Base-by-base conservation (phyloP, 2,329 filamentous ascomycete genomes). In the Diaporthe amygdali region DNA sequence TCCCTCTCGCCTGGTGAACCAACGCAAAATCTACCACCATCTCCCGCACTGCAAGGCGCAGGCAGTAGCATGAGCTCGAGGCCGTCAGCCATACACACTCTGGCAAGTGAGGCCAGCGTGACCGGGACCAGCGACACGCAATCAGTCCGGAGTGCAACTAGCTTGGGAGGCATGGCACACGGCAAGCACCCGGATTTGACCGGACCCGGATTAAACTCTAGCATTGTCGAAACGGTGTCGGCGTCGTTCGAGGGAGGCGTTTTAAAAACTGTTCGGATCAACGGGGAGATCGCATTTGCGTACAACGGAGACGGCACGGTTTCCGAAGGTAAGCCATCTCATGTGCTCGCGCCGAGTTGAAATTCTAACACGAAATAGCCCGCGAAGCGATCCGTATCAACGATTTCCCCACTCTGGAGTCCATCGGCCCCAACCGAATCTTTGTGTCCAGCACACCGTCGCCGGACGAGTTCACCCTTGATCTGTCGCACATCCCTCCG, bases 371-470 rank as follows among this genome's bases (percentile, higher is more conserved):
- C 12, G 27, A 47, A 22, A 1, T 34, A 90, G 88, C 82, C 25
- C 84, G 85, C 37, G 88, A 95, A 77, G 92, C 85, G 2, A 92
- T 98, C 75, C 92, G 94, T 25, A 89, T 99, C 72, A 94, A 97
- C 77, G 96, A 97, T 79, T 97, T 97, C 79, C 83, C 91, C 12
- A 88, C 89, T n/a, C 88, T 99, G 7, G 96, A 98, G 77, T 95
- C 94, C 77, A 95, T 99, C 70, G 95, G 95, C 0, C 95, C 95
- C 1, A 99, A 99, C 80, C 94, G 94, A 52, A 93, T 95, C 70
- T 97, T 98, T 82, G 91, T 98, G 66, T 90, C 91, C 39, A 92
- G 94, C 75, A 85, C 88, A 6, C 82, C 84, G 1, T 78, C 86
- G 1, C 88, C 92, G 4, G 95, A 97, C 71, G 92, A 96, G 78